phyloP scores from a whole-genome alignment of 805 yeast species.

The Saccharomycopsis oosterbeekiorum region DNA sequence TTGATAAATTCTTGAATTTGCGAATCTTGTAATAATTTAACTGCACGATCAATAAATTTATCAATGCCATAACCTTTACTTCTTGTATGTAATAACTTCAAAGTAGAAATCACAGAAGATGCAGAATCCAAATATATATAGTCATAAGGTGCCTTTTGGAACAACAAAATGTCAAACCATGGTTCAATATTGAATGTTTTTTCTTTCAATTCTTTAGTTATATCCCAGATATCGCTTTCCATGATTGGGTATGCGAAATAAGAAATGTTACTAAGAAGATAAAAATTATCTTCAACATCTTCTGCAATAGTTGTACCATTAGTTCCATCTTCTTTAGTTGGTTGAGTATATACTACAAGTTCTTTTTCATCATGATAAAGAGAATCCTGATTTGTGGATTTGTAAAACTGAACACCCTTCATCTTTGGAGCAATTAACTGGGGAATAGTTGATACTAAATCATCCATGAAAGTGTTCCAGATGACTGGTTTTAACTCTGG shows the following conservation, averaged over 20 bases:
- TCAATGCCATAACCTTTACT: slow-evolving; percentile 21
- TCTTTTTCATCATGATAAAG: slow-evolving; percentile 36
- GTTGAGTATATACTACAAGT: slow-evolving; percentile 20
- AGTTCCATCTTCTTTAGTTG: slow-evolving; percentile 29
- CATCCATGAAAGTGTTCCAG: slow-evolving; percentile 33
- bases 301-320: slow-evolving; percentile 28
- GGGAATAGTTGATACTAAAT: slow-evolving; percentile 38
- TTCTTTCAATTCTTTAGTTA: slow-evolving; percentile 23
- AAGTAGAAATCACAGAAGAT: slow-evolving; percentile 19
- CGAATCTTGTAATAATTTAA: slow-evolving; percentile 23
- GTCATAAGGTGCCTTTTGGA: slow-evolving; percentile 53
- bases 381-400: slow-evolving; percentile 30
- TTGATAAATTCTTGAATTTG: slow-evolving; percentile 5
- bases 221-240: slow-evolving; percentile 43
- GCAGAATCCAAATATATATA: slow-evolving; percentile 36
- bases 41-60: slow-evolving; percentile 27
- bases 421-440: slow-evolving; percentile 29
- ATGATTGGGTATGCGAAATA: slow-evolving; percentile 39
- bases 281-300: slow-evolving; percentile 36
- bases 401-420: slow-evolving; percentile 30
- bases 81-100: slow-evolving; percentile 6
- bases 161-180: slow-evolving; percentile 39
- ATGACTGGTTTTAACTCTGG: slow-evolving; percentile 59
- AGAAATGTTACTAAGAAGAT: slow-evolving; percentile 40
- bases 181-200: slow-evolving; percentile 29